These are phyloP conservation scores for Seminavis robusta DNA, from an alignment of 108 stramenopile genomes.

Conservation along the genomic window DNA sequence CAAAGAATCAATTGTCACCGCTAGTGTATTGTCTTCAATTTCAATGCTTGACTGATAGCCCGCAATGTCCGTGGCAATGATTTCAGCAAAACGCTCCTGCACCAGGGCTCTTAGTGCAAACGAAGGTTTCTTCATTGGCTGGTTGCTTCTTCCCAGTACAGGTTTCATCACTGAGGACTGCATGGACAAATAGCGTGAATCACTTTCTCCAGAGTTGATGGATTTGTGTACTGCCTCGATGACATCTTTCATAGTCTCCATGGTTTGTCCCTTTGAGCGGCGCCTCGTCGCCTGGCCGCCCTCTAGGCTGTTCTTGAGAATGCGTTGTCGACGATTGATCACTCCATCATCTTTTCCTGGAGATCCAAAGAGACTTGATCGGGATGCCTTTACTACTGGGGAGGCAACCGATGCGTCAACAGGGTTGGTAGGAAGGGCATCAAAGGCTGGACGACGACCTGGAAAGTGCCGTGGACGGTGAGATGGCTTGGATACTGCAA, in stretches of 20 bases:
- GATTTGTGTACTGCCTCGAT: slow-evolving; percentile 16
- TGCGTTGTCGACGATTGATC: slow-evolving; percentile 19
- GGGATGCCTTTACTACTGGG: slow-evolving; percentile 2
- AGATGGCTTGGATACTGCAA: background rate
- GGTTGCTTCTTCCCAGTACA: slow-evolving; percentile 1
- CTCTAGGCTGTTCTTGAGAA: slow-evolving; percentile 15
- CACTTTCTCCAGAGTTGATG: background rate
- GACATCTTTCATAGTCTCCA: slow-evolving; percentile 32
- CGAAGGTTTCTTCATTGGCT: slow-evolving; percentile 56
- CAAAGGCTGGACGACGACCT: background rate
- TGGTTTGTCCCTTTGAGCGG: slow-evolving; percentile 5
- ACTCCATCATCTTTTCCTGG: background rate
- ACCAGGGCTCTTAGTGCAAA: slow-evolving; percentile 66
- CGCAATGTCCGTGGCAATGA: slow-evolving; percentile 81
- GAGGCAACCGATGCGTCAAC: slow-evolving; percentile 3
- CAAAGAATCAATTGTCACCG: slow-evolving; percentile 58
- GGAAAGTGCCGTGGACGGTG: too few relatives aligned
- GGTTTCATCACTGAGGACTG: background rate
- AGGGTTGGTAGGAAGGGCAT: background rate
- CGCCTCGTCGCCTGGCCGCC: background rate
- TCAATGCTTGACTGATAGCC: slow-evolving; percentile 60
- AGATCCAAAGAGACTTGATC: background rate
- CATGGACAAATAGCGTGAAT: background rate
- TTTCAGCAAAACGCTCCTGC: slow-evolving; percentile 71
- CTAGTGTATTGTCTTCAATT: slow-evolving; percentile 61